phyloP scores from a whole-genome alignment of 306 rosid species.

The Vachellia collinsii region DNA sequence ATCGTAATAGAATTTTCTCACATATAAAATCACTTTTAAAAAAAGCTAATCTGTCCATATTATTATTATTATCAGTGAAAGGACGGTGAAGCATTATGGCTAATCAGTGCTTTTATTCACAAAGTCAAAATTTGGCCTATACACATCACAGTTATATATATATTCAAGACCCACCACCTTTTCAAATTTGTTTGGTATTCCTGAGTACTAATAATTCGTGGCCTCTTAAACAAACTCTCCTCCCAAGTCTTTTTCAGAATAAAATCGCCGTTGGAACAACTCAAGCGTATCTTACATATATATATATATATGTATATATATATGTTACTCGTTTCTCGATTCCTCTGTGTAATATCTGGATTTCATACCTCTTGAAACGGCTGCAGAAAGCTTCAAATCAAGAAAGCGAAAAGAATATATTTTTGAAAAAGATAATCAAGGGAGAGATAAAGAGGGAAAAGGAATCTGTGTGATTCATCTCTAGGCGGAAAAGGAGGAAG shows the following conservation, averaged over 20 bases:
- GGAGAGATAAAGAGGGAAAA: background rate
- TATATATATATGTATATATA: background rate
- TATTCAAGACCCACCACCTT: background rate
- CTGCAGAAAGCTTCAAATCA: constrained; percentile 27
- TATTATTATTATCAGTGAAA: background rate
- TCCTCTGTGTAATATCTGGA: constrained; percentile 13
- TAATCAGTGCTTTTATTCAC: background rate
- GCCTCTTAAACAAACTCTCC: background rate
- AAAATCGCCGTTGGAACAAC: constrained; percentile 4
- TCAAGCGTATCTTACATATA: background rate
- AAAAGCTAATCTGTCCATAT: no score
- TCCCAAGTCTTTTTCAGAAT: background rate
- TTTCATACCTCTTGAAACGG: constrained; percentile 22
- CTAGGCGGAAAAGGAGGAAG: background rate
- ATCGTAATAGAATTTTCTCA: no score
- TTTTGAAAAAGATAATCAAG: constrained; percentile 6
- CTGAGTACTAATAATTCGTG: background rate
- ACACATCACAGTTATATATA: background rate
- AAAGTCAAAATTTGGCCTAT: background rate
- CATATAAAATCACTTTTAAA: no score
- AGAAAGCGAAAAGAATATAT: constrained; percentile 29
- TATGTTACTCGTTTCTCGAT: background rate
- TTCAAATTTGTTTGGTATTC: background rate
- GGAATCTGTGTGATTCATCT: constrained; percentile 9
- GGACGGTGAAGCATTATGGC: background rate